Base-by-base conservation (phyloP, 805 yeast genomes). In the Wickerhamomyces hampshirensis region DNA sequence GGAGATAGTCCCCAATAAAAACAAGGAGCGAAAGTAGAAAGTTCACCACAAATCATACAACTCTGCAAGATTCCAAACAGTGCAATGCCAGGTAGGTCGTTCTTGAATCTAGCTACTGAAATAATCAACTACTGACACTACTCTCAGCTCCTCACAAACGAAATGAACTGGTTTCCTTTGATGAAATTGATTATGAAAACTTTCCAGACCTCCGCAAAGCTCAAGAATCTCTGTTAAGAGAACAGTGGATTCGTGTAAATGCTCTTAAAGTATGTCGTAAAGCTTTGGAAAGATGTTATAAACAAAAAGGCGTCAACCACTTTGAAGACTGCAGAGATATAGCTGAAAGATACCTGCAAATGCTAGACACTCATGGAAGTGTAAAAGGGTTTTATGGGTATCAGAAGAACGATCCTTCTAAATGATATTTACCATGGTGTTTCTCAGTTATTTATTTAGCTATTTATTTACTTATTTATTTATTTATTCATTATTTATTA, bases 351-450 rank as follows among this genome's bases (percentile, higher is more conserved):
- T 84, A 85, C 59, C 64, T 85, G 67, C 84, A 80, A 50, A 69
- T 85, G 84, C 67, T 84, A 39, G 89, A 86, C 38, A 62, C 47
- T 9, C 50, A 71, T 34, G 73, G 81, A 48, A 73, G 77, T 48
- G 71, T 81, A 42, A 72, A 75, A 48, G 95, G 95, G 30, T 84
- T 71, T 63, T 65, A 79, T 55, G 91, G 87, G n/a, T 84, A 84
- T 66, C 94, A 85, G 66, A 81, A 85, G 73, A 84, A 84, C 63
- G 95, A 84, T 56, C 93, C 91, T 30, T 68, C 84, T 26, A 82
- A 84, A 65, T 82, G 65, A 58, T 11, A 13, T 7, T 7, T 8
- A 11, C 24, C 7, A 65, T 82, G 65, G 57, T 11, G 10, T 7
- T 7, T 8, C 10, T 11, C 7, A 30, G 33, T 33, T 33, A 33